A percentile compares a stretch with the other conserved stretches of the same genome.
Conservation (phyloP, 257 asterid species). For the Parsonsia alboflavescens region DNA sequence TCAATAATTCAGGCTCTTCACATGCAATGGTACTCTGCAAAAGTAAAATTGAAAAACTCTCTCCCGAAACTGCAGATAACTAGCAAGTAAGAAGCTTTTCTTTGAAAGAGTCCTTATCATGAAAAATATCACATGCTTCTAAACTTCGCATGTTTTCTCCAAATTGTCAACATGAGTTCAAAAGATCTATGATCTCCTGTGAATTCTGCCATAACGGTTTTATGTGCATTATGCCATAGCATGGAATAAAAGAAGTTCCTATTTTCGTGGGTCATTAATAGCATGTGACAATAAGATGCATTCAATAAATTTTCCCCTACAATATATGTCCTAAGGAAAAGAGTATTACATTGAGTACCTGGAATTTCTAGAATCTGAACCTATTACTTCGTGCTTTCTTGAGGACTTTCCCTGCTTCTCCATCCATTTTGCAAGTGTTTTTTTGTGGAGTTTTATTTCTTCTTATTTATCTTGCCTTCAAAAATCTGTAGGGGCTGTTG, state of each 20-base stretch:
- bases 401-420: neutral
- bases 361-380: neutral
- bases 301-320: neutral
- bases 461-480: slow-evolving; percentile 17
- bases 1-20: slow-evolving; percentile 60
- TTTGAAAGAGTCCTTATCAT: slow-evolving; percentile 7
- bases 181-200: neutral
- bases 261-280: neutral
- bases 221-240: neutral
- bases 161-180: neutral
- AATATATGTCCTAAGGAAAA: neutral
- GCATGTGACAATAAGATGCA: neutral
- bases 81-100: slow-evolving; percentile 48
- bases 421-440: neutral
- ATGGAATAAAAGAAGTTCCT: neutral
- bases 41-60: slow-evolving; percentile 35
- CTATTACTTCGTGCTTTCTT: neutral
- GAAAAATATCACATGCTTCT: neutral
- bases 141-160: neutral
- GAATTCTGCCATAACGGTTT: neutral
- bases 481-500: slow-evolving; percentile 52
- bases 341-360: neutral
- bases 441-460: slow-evolving; percentile 6
- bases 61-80: slow-evolving; percentile 55
- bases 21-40: slow-evolving; percentile 31